Conservation (phyloP, 108 stramenopile species). For the Nitzschia sp. region DNA sequence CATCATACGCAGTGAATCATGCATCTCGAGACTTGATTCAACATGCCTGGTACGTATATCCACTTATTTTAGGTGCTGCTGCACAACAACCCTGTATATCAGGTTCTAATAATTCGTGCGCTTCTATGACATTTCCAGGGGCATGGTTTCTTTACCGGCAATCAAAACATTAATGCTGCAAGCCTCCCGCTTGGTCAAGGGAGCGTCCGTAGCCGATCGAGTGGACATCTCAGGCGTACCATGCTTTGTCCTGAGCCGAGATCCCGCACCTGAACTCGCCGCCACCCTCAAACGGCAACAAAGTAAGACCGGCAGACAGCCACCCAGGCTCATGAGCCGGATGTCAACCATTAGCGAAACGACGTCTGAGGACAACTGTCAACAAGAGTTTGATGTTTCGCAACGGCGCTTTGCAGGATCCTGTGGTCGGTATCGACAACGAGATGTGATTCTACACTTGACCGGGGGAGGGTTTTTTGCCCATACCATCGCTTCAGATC, state of each 20-base stretch:
- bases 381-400: conserved; percentile 9
- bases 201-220: conserved; percentile 76
- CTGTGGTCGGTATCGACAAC: conserved; percentile 28
- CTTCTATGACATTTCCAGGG: too few species aligned
- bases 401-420: conserved; percentile 33
- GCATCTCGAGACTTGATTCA: conserved; percentile 63
- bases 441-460: conserved; percentile 79
- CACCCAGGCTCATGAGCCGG: conserved; percentile 18
- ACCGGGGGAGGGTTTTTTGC: conserved; percentile 87
- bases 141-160: conserved; percentile 75
- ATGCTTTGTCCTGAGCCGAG: conserved; percentile 72
- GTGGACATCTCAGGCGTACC: conserved; percentile 71
- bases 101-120: too few species aligned
- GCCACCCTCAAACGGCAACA: conserved; percentile 29
- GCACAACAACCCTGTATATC: too few species aligned
- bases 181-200: conserved; percentile 74
- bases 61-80: too few species aligned
- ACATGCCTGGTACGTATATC: conserved; percentile 57
- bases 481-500: conserved; percentile 81
- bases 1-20: conserved; percentile 46
- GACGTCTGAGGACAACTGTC: neutral
- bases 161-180: conserved; percentile 73
- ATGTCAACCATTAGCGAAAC: conserved; percentile 68
- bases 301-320: conserved; percentile 20
- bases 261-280: conserved; percentile 63